phyloP scores from a whole-genome alignment of 1,284 basidiomycete species.

The Malassezia restricta region DNA sequence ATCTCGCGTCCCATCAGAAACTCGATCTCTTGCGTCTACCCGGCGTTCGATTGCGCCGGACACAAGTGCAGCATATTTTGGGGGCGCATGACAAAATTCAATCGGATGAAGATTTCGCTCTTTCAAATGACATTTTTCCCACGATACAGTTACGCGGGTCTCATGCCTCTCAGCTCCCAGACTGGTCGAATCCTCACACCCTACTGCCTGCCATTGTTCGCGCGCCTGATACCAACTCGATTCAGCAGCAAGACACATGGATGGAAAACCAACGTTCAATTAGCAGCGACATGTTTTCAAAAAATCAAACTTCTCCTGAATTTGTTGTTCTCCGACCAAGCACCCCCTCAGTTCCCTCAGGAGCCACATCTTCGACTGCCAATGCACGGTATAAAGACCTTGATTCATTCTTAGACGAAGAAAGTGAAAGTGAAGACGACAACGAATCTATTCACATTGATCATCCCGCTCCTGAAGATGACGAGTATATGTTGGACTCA shows the following conservation, averaged over 20 bases:
- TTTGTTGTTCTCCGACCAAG: slow-evolving; percentile 15
- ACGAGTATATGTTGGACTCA: slow-evolving; percentile 16
- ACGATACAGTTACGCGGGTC: background rate
- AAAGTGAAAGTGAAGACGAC: slow-evolving; percentile 20
- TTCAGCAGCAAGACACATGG: background rate
- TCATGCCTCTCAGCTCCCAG: background rate
- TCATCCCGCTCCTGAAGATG: slow-evolving; percentile 29
- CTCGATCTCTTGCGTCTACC: slow-evolving; percentile 16
- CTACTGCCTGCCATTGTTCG: slow-evolving; percentile 19
- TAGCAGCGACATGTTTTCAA: background rate
- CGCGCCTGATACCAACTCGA: slow-evolving; percentile 11
- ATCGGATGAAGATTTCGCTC: background rate
- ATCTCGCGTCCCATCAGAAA: slow-evolving; percentile 10
- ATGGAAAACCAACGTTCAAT: background rate
- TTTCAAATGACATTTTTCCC: background rate
- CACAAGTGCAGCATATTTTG: slow-evolving; percentile 30
- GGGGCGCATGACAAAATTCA: slow-evolving; percentile 17
- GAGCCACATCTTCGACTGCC: background rate
- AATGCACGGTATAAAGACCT: slow-evolving; percentile 30
- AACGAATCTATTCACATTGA: slow-evolving; percentile 20
- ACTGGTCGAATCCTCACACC: background rate
- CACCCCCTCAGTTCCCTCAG: background rate
- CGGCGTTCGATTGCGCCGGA: slow-evolving; percentile 25
- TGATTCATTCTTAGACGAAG: slow-evolving; percentile 33
- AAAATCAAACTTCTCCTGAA: background rate